Evolutionary conservation across 129 eudicot species (phyloP), one percentile per base, ranked within the genome.

Genomic region (Apium graveolens): DNA sequence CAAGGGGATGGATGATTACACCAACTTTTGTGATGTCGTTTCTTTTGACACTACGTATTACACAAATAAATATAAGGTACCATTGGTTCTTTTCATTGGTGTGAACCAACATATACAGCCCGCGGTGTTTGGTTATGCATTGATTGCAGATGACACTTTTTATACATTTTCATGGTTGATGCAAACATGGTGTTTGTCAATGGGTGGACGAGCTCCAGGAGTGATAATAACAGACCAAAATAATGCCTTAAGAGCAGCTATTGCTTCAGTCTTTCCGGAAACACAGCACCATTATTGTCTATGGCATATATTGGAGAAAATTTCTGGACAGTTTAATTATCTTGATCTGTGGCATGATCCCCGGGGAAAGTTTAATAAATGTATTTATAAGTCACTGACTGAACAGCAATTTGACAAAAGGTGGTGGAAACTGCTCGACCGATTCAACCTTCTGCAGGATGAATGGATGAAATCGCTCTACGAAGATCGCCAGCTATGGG

Each of bases 61-160:
- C 44, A 39, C 68, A 65, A 90, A 84, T 85, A 91, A 90, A 83
- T 94, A 84, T 79, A 88, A 84, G 81, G 76, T 94, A 35, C 98
- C 98, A 24, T 76, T 94, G 78, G 97, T 88, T 80, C 80, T 91
- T 71, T 91, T 94, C 82, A 63, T 90, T 7, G 97, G 98, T 72
- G 93, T 88, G 82, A 94, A 91, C 87, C 93, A 94, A 75, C 92
- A 94, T 84, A 80, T 88, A 32, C 98, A 94, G 74, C 97, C 96
- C 45, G 86, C 89, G 8, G 82, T 94, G 81, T 86, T 94, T 60
- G 98, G 98, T 24, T 94, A 92, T 91, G 98, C 92, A 6, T 78
- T 94, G 83, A 88, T 94, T 78, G 96, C 97, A 41, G 98, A 91
- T 79, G 96, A 88, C n/a, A 88, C 98, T 26, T 71, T 87, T 20